A percentile compares a stretch with the other conserved stretches of the same genome.
These are phyloP conservation scores for Bimuria novae-zelandiae DNA, from an alignment of 2,329 filamentous ascomycete species.

Conservation along the genomic window DNA sequence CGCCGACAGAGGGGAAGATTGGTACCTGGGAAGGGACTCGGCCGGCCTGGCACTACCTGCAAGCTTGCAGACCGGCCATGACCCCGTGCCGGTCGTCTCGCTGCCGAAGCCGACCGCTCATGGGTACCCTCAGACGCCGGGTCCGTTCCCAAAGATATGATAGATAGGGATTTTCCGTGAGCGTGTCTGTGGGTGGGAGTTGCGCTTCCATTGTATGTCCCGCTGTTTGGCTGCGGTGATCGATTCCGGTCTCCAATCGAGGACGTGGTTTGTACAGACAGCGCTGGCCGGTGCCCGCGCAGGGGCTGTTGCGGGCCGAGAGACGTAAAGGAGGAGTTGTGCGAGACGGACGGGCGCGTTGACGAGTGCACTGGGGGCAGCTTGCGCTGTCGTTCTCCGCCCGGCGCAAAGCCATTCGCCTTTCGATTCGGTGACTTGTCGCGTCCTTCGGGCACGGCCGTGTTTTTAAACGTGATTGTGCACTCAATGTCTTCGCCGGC, in stretches of 20 bases:
- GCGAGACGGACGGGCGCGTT: conserved; percentile 40
- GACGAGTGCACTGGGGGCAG: conserved; percentile 45
- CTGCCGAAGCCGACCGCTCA: conserved; percentile 28
- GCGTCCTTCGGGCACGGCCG: conserved; percentile 57
- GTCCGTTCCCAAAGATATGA: conserved; percentile 55
- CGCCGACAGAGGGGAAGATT: background rate
- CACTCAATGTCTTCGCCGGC: conserved; percentile 95
- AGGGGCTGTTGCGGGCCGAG: conserved; percentile 42
- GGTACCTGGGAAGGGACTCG: conserved; percentile 41
- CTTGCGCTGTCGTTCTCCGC: conserved; percentile 46
- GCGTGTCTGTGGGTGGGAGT: conserved; percentile 43
- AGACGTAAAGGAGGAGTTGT: conserved; percentile 43
- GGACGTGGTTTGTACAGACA: conserved; percentile 62
- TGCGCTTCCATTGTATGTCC: conserved; percentile 30
- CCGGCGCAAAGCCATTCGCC: conserved; percentile 43
- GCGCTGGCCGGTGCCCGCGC: conserved; percentile 67
- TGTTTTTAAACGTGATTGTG: conserved; percentile 94
- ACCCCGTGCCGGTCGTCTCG: conserved; percentile 59
- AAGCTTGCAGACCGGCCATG: conserved; percentile 82
- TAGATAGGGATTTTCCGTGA: conserved; percentile 54
- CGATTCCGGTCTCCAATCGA: conserved; percentile 27
- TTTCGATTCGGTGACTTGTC: conserved; percentile 37
- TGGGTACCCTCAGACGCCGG: conserved; percentile 37
- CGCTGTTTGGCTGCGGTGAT: conserved; percentile 28
- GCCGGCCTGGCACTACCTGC: conserved; percentile 65